Percentiles rank a stretch among this genome's conserved stretches.
These are phyloP conservation scores for Colletotrichum agaves DNA, from an alignment of 2,329 filamentous ascomycete species.

Conservation along the genomic window DNA sequence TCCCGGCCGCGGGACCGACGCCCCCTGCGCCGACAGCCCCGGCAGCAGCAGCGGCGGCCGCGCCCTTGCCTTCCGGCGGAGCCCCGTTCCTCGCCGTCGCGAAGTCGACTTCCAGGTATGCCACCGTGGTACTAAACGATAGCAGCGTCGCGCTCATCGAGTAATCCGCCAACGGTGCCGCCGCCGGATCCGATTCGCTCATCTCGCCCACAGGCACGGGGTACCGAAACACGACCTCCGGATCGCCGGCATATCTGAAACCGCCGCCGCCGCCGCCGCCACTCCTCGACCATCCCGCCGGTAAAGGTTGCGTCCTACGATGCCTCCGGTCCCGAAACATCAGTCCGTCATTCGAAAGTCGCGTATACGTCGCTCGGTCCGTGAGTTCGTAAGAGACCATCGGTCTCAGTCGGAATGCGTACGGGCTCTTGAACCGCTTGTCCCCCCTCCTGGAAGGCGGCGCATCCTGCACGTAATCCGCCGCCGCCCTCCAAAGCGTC, in stretches of 20 bases:
- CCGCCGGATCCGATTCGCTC: neutral
- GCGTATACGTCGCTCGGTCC: slow-evolving; percentile 48
- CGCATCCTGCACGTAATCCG: slow-evolving; percentile 55
- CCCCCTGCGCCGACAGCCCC: neutral
- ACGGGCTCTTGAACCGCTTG: slow-evolving; percentile 50
- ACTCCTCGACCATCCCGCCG: slow-evolving; percentile 53
- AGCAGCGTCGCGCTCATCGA: slow-evolving; percentile 42
- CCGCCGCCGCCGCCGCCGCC: slow-evolving; percentile 41
- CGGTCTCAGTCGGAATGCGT: slow-evolving; percentile 52
- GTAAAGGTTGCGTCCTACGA: slow-evolving; percentile 44
- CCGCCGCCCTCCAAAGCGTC: slow-evolving; percentile 54
- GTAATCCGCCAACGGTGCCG: slow-evolving; percentile 23
- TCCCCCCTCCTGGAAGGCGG: slow-evolving; percentile 45
- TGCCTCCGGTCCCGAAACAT: slow-evolving; percentile 52
- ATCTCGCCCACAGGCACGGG: slow-evolving; percentile 48
- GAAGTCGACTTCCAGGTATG: slow-evolving; percentile 55
- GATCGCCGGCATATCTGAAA: slow-evolving; percentile 54
- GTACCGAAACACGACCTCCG: slow-evolving; percentile 52
- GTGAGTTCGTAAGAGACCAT: slow-evolving; percentile 54
- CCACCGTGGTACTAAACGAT: slow-evolving; percentile 52
- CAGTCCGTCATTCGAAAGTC: slow-evolving; percentile 51
- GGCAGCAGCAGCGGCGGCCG: slow-evolving; percentile 18
- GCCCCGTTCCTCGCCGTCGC: slow-evolving; percentile 40
- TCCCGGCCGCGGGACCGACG: neutral
- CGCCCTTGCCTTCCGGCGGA: slow-evolving; percentile 47